Conservation (phyloP, 2,329 filamentous ascomycete genomes). For the Neophaeococcomyces aloes region DNA sequence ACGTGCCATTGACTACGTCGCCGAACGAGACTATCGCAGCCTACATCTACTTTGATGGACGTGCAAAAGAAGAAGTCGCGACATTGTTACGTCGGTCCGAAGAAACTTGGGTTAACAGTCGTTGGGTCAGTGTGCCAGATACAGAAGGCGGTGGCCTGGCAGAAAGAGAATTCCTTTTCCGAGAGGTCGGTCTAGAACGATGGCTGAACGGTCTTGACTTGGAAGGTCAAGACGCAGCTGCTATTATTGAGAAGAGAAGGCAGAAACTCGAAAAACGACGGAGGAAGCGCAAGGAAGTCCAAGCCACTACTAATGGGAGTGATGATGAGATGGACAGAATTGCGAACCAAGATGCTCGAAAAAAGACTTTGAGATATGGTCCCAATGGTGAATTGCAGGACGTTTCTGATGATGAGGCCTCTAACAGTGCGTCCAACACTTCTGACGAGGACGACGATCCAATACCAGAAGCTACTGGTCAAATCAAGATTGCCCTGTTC, state of each 20-base stretch:
- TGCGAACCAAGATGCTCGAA: slow-evolving; percentile 15
- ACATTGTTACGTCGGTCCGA: slow-evolving; percentile 84
- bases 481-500: slow-evolving; percentile 97
- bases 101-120: slow-evolving; percentile 97
- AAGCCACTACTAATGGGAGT: slow-evolving; percentile 31
- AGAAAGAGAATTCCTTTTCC: slow-evolving; percentile 92
- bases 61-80: slow-evolving; percentile 91
- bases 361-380: slow-evolving; percentile 67
- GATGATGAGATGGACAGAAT: slow-evolving; percentile 25
- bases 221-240: slow-evolving; percentile 72
- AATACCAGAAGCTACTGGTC: slow-evolving; percentile 79
- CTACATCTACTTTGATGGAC: slow-evolving; percentile 97
- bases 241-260: slow-evolving; percentile 57
- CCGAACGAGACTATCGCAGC: slow-evolving; percentile 95
- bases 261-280: slow-evolving; percentile 72
- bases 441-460: slow-evolving; percentile 65
- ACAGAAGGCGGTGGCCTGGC: slow-evolving; percentile 87
- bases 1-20: slow-evolving; percentile 83
- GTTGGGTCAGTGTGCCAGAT: slow-evolving; percentile 91
- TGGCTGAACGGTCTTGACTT: slow-evolving; percentile 95
- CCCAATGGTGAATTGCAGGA: slow-evolving; percentile 64
- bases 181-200: slow-evolving; percentile 87
- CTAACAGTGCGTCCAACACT: slow-evolving; percentile 52
- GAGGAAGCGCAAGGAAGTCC: slow-evolving; percentile 57
- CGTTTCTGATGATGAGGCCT: slow-evolving; percentile 58